Percentiles rank a stretch among this genome's conserved stretches.
Evolutionary conservation across 305 asterid genomes (phyloP).

Genomic region (Fraxinus sp.): DNA sequence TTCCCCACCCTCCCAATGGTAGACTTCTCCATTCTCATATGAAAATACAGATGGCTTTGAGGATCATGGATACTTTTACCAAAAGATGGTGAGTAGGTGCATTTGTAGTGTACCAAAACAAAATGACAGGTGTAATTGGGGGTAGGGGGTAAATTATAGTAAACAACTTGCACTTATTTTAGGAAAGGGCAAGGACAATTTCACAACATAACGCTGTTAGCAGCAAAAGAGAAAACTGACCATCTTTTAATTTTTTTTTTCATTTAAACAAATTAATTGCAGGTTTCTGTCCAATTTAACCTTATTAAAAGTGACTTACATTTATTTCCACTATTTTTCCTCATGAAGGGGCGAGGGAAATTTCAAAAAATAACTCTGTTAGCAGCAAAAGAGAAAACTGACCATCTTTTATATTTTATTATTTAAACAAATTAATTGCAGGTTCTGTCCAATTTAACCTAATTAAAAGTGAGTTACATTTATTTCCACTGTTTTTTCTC

Average conservation of each 20-base stretch:
- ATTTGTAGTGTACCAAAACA: neutral
- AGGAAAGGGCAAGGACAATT: neutral
- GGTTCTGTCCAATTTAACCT: neutral
- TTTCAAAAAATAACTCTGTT: neutral
- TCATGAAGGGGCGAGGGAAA: neutral
- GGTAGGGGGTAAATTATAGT: neutral
- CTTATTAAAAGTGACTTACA: neutral
- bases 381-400: neutral
- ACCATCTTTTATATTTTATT: neutral
- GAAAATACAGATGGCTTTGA: neutral
- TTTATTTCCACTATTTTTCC: neutral
- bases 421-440: neutral
- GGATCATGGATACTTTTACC: neutral
- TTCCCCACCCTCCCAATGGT: neutral
- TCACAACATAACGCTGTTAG: neutral
- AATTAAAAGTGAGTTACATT: neutral
- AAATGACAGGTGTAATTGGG: neutral
- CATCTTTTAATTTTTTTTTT: neutral
- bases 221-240: neutral
- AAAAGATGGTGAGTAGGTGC: neutral
- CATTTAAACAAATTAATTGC: neutral
- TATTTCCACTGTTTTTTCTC: neutral
- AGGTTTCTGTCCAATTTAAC: neutral
- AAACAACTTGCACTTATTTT: neutral
- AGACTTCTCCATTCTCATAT: neutral